Evolutionary conservation across 306 rosid species (phyloP), one percentile per base, ranked within the genome.

Genomic region (Cyclanthera cordifolia): DNA sequence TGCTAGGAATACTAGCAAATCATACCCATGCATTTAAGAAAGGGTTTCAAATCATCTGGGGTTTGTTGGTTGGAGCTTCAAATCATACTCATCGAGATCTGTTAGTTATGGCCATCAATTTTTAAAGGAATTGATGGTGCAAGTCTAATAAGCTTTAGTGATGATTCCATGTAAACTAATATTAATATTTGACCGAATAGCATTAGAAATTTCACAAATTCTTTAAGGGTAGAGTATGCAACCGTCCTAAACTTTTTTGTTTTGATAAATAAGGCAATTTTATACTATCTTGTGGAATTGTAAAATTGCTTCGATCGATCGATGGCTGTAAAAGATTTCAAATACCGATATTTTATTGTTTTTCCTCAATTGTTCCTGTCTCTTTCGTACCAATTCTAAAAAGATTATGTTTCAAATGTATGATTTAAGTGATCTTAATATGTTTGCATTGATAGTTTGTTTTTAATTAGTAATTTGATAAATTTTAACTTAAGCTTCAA

Each of bases 401-500:
- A 34, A 28, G 20, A 57, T n/a, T 37, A 0, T 60, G 48, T 39
- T 34, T 61, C 27, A 60, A 60, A 37, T 60, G 8, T 21, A 4
- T 10, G n/a, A 60, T 37, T 37, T 27, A 59, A 17, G 46, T 34
- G 50, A 61, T 19, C 32, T 34, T 9, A 4, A 37, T 37, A 34
- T 39, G 17, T 11, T 61, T 37, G 19, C 28, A 11, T 39, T 21
- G 12, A 37, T 37, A 9, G 15, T 60, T 34, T 60, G 21, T 37
- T 63, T 34, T 43, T 41, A 20, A 20, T 41, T 13, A 12, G 13
- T 21, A 63, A 41, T 43, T 41, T 23, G 52, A 41, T 63, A 11
- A 5, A 28, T 39, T 11, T 34, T 19, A 68, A 71, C 63, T 47
- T 32, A 32, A 54, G 49, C 41, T 73, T 70, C 67, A 57, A 32